These are phyloP conservation scores for Trichoderma atrobrunneum DNA, from an alignment of 2,329 filamentous ascomycete species.

Conservation along the genomic window DNA sequence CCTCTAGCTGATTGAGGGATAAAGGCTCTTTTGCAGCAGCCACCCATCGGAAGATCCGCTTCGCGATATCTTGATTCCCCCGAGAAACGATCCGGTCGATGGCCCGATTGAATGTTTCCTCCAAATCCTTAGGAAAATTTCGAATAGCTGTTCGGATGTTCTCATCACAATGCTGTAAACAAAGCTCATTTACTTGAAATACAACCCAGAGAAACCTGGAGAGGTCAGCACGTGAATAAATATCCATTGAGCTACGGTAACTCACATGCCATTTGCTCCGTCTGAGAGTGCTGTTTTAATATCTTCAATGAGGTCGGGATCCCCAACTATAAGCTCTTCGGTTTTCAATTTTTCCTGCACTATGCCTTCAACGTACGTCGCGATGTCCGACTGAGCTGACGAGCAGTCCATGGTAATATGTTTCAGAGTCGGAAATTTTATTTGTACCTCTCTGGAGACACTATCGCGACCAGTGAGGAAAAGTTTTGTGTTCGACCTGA, in stretches of 20 bases:
- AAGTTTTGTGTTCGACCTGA: constrained; percentile 22
- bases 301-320: constrained; percentile 24
- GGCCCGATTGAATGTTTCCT: constrained; percentile 20
- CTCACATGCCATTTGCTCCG: constrained; percentile 37
- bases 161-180: constrained; percentile 27
- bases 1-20: constrained; percentile 35
- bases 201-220: constrained; percentile 41
- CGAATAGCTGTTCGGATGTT: constrained; percentile 20
- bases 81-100: constrained; percentile 18
- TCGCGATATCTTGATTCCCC: neutral
- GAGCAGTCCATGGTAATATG: constrained; percentile 12
- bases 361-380: constrained; percentile 17
- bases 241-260: neutral
- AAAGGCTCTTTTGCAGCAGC: constrained; percentile 33
- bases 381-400: constrained; percentile 9
- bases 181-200: constrained; percentile 37
- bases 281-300: constrained; percentile 29
- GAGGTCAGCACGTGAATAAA: neutral
- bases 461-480: constrained; percentile 32
- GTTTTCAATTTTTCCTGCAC: constrained; percentile 12
- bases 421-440: neutral
- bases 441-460: constrained; percentile 21
- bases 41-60: constrained; percentile 28
- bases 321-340: constrained; percentile 22
- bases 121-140: constrained; percentile 19